Conservation (phyloP, 2,329 filamentous ascomycete genomes). For the Monosporascus sp. region DNA sequence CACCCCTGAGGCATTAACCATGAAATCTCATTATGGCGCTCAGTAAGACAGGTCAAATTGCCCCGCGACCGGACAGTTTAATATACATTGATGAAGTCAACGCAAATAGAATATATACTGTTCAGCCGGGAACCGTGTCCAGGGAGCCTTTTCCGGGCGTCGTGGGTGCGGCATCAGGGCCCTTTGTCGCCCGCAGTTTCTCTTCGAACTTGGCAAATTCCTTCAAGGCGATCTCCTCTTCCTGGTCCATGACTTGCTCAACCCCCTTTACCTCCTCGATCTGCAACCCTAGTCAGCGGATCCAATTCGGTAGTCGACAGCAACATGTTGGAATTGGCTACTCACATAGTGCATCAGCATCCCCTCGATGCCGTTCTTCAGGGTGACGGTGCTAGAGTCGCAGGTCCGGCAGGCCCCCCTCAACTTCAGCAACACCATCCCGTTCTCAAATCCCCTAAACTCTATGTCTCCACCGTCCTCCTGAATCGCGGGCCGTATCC, state of each 20-base stretch:
- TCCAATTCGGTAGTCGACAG: not conserved
- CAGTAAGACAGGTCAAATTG: not conserved
- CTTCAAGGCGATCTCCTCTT: constrained; percentile 79
- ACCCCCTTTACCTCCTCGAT: constrained; percentile 96
- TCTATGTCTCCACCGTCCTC: constrained; percentile 98
- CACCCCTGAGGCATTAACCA: not conserved
- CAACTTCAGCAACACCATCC: constrained; percentile 80
- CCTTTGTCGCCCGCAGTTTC: constrained; percentile 58
- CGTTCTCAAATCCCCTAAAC: constrained; percentile 82
- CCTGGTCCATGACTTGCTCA: constrained; percentile 82
- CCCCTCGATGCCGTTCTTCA: constrained; percentile 96
- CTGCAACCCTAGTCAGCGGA: constrained; percentile 41
- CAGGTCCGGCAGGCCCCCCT: constrained; percentile 92
- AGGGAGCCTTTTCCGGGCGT: constrained; percentile 33
- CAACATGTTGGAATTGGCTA: constrained; percentile 16
- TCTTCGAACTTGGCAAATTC: constrained; percentile 97
- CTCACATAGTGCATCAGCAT: constrained; percentile 96
- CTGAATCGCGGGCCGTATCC: constrained; percentile 92
- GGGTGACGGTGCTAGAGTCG: constrained; percentile 91
- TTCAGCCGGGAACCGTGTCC: constrained; percentile 32
- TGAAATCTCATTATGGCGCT: not conserved
- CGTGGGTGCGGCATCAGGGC: constrained; percentile 30
- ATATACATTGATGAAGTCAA: too few species aligned
- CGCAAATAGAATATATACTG: not conserved
- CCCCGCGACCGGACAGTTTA: not conserved